Base-by-base conservation (phyloP, 2,329 filamentous ascomycete genomes). In the Botrytis porri region DNA sequence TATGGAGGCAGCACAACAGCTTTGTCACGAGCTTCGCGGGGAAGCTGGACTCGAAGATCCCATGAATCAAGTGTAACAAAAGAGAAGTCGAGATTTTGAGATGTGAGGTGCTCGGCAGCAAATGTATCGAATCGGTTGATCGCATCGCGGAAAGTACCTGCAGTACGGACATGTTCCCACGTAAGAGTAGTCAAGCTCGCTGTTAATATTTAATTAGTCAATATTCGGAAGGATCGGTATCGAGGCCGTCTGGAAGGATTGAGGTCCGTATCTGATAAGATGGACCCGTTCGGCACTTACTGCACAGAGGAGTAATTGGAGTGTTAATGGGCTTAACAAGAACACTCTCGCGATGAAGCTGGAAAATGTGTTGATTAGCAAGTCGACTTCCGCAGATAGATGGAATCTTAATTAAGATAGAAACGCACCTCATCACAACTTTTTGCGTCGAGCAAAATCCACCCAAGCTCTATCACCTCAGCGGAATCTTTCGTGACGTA, bases 401-500 rank as follows among this genome's bases (percentile, higher is more conserved):
- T 22, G n/a, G 25, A 62, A 70, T 70, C 72, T 73, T 22, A 35
- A 25, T 70, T 69, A 39, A 43, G 60, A 70, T 32, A 41, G 66
- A 59, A 75, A 77, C 89, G 84, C 86, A 97, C 95, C 92, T 98
- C 95, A 80, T 98, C 95, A 79, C 94, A 92, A 76, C 89, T 92
- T 85, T 95, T 96, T 77, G 94, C 92, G 82, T 98, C 95, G 76
- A 98, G 88, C 80, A 99, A 85, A 81, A 98, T 97, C 96, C 96
- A 99, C 76, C 95, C 96, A 82, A 99, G 88, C 88, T 99, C 96
- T 83, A 99, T 99, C 78, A 99, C 96, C 86, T 99, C 96, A 75
- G 96, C 96, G 74, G 96, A 98, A 84, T 99, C 96, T 85, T 98
- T 98, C 74, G 96, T 99, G 74, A 99, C 96, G 84, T 99, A 99